Evolutionary conservation across 331 rosid genomes (phyloP).

Genomic region (Cydonia oblonga): DNA sequence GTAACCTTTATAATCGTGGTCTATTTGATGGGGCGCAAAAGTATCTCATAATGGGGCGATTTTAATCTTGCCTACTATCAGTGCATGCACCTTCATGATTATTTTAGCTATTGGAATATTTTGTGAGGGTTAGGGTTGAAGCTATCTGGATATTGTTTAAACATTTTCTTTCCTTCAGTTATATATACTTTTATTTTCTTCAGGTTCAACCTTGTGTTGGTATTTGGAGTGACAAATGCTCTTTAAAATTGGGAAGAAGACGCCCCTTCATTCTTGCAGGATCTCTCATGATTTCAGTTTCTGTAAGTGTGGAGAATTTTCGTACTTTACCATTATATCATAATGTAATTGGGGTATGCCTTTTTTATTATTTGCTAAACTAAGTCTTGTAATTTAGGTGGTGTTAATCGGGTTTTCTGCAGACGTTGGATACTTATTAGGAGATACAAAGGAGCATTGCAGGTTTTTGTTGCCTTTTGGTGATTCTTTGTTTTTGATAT

Average conservation of each 20-base stretch:
- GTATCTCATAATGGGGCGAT: background rate
- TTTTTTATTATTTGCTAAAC: constrained; percentile 28
- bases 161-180: background rate
- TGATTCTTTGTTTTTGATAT: constrained; percentile 12
- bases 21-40: background rate
- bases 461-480: constrained; percentile 46
- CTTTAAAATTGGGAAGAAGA: constrained; percentile 82
- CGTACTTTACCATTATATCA: background rate
- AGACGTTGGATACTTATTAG: constrained; percentile 80
- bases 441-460: constrained; percentile 88
- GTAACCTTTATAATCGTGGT: background rate
- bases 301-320: constrained; percentile 45
- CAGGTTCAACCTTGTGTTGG: constrained; percentile 98
- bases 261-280: constrained; percentile 95
- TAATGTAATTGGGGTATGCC: background rate
- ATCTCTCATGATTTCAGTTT: constrained; percentile 62
- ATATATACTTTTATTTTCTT: background rate
- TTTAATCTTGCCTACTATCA: background rate
- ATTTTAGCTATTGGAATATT: background rate
- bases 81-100: background rate
- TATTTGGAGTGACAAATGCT: constrained; percentile 95
- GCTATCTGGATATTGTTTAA: background rate
- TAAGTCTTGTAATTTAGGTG: constrained; percentile 56
- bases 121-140: background rate
- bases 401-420: constrained; percentile 89